phyloP scores from a whole-genome alignment of 495 filamentous ascomycete species.

The Terfezia claveryi region DNA sequence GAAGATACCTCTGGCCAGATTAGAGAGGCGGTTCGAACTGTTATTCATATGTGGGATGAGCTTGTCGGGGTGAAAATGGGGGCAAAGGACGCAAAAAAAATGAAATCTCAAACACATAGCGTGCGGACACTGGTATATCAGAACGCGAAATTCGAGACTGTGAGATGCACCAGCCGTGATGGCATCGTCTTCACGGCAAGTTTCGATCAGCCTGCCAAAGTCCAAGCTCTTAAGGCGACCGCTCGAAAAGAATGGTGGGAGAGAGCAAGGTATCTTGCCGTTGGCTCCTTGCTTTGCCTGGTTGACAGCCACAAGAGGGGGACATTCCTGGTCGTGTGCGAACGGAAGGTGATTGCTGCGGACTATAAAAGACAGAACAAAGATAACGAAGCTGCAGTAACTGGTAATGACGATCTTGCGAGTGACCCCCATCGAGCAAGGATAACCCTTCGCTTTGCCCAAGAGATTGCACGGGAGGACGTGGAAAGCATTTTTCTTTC shows the following conservation, averaged over 20 bases:
- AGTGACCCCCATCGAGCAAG: conserved; percentile 15
- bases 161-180: conserved; percentile 13
- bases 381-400: background rate
- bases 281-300: conserved; percentile 38
- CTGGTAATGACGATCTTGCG: conserved; percentile 1
- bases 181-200: background rate
- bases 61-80: conserved; percentile 37
- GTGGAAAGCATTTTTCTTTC: conserved; percentile 10
- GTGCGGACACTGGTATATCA: conserved; percentile 24
- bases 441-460: conserved; percentile 16
- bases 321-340: conserved; percentile 35
- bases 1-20: conserved; percentile 45
- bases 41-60: conserved; percentile 50
- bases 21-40: conserved; percentile 33
- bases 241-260: conserved; percentile 39
- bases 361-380: background rate
- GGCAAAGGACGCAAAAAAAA: conserved; percentile 39
- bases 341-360: conserved; percentile 4
- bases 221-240: conserved; percentile 10
- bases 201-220: conserved; percentile 32
- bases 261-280: conserved; percentile 31
- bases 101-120: conserved; percentile 24
- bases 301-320: conserved; percentile 24
- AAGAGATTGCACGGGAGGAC: conserved; percentile 1
- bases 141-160: conserved; percentile 18